phyloP scores from a whole-genome alignment of 1,139 yeast genomes.

The Candida smagusa region DNA sequence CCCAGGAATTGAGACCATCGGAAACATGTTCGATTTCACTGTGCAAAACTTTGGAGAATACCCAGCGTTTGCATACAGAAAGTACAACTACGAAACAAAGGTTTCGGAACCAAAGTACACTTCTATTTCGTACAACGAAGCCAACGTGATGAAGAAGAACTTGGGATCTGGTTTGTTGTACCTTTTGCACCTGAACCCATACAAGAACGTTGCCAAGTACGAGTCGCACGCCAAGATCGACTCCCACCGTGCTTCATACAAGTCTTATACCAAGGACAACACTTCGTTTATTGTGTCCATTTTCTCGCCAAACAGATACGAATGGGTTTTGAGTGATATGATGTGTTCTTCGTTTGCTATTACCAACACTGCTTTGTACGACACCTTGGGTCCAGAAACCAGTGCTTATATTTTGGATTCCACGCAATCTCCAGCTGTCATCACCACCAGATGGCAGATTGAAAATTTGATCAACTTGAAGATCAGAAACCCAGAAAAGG shows the following conservation, averaged over 20 bases:
- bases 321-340: slow-evolving; percentile 24
- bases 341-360: slow-evolving; percentile 18
- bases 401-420: slow-evolving; percentile 20
- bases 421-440: slow-evolving; percentile 22
- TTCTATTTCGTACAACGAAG: slow-evolving; percentile 14
- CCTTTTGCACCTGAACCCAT: slow-evolving; percentile 18
- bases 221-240: slow-evolving; percentile 22
- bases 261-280: slow-evolving; percentile 17
- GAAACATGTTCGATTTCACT: slow-evolving; percentile 13
- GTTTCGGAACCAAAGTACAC: slow-evolving; percentile 13
- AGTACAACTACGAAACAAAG: slow-evolving; percentile 16
- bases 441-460: slow-evolving; percentile 17
- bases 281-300: slow-evolving; percentile 19
- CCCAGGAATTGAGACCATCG: slow-evolving; percentile 16
- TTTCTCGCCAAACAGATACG: slow-evolving; percentile 20
- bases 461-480: slow-evolving; percentile 15
- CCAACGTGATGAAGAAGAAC: slow-evolving; percentile 11
- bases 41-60: slow-evolving; percentile 11
- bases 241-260: slow-evolving; percentile 13
- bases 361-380: slow-evolving; percentile 27
- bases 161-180: slow-evolving; percentile 22
- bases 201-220: slow-evolving; percentile 12
- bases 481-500: slow-evolving; percentile 12
- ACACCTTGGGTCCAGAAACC: slow-evolving; percentile 23
- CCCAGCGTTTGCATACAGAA: slow-evolving; percentile 16